Evolutionary conservation across 179 eudicot genomes (phyloP), one percentile per base, ranked within the genome.

Genomic region (Heliamphora pulchella): DNA sequence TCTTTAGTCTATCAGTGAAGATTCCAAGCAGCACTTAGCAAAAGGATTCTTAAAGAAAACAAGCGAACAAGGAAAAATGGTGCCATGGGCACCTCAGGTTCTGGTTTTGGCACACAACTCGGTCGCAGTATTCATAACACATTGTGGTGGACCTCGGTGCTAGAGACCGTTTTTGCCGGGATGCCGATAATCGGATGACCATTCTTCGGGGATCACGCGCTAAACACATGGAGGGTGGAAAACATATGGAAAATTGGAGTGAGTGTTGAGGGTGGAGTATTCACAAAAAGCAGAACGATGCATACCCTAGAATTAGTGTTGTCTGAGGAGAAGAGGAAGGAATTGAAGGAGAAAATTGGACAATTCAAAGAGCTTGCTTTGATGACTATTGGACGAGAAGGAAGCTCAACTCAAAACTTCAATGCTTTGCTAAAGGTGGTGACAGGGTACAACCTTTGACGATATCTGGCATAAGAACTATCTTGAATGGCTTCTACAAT

Each of bases 21-120:
- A 63, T 18, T 41, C 46, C 0, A 71, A 20, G 20, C 0, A 5
- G 8, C 39, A 64, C 17, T 51, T 86, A 13, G 81, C 85, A 0
- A 80, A 82, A 66, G 82, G 84, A 3, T 83, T 85, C 63, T 7
- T 78, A 62, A 77, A 80, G n/a, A 61, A 71, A 41, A 80, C 82
- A 0, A 67, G 55, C 1, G 62, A 59, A n/a, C 7, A 1, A 5
- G 94, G 92, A 1, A 85, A 80, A 77, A 67, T 88, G 2, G 85
- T 89, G 55, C 58, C 86, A 13, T 90, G 93, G 93, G 89, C 87
- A 8, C 93, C 91, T 3, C 93, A 90, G 47, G 51, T 66, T 44
- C 72, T 87, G 62, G 59, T 86, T 1, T 43, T 90, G 61, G 59
- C 44, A 3, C 91, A 88, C 72, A 41, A 51, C 0, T 74, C 89